Evolutionary conservation across 202 grass and related monocot genomes (phyloP), one percentile per base, ranked within the genome.

Genomic region (Bolboschoenoplectus hybrid): DNA sequence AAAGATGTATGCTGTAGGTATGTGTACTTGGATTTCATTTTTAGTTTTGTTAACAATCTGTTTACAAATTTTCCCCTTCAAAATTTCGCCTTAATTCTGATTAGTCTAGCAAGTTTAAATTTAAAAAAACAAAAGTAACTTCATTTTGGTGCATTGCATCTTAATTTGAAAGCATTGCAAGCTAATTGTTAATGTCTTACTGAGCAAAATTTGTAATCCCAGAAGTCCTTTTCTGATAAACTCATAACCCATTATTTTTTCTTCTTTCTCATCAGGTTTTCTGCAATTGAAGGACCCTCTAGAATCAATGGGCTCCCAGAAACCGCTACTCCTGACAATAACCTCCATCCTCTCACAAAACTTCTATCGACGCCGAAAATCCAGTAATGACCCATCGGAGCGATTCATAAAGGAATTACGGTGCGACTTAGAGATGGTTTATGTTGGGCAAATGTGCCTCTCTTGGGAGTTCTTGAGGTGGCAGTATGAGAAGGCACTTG

Each of bases 1-100:
- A 79, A 99, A 99, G 88, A 97, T 97, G 92, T 99, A 99, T 87
- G 97, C 97, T 81, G 89, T 97, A 89, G 97, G 97, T 99, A 90
- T 65, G 91, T 63, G 70, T 63, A 20, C 81, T 65, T 87, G 81
- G 26, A 53, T 17, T 61, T 55, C 0, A 26, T 2, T 85, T 51
- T 35, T 46, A 26, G 6, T 81, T 19, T 68, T 71, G 5, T 60
- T 7, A 3, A 4, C 53, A 9, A 41, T 71, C 13, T 17, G 1
- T 71, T 57, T 43, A n/a, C 45, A 56, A 32, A 9, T 20, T 57
- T 75, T 79, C 6, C 26, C 74, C 49, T 8, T 50, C 12, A 53
- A 38, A 53, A 56, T 70, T 55, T 77, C 56, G 47, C 12, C 11
- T 36, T 10, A 51, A 13, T 74, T 75, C 49, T 34, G 9, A 74